Evolutionary conservation across 768 basidiomycete species (phyloP), one percentile per base, ranked within the genome.

Genomic region (Cubamyces lactineus): DNA sequence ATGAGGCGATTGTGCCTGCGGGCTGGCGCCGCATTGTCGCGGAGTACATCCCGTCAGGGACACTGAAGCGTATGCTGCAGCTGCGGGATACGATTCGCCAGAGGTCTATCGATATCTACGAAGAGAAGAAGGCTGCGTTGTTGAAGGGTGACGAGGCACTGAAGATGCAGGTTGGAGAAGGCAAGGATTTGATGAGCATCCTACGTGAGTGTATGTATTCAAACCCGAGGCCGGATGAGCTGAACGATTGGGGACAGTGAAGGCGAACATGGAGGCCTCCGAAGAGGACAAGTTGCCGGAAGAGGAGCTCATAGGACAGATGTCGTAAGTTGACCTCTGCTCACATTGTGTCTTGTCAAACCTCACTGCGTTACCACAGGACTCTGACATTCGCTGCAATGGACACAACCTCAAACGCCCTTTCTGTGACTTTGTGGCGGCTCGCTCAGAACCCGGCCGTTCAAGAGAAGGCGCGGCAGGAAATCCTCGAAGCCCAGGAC

Each of bases 1-100:
- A 82, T 2, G 80, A 59, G 26, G 41, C 49, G 9, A 34, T 59
- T 19, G 82, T 0, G 65, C 79, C 11, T 63, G 80, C 3, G 68
- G 69, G 24, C 74, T 82, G 59, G 69, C 82, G n/a, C 70, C 45
- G 61, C 42, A 5, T 46, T 21, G n/a, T 69, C 23, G 61, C 64
- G 23, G 54, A 57, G 6, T 3, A 39, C 23, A 19, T 68, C 0
- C 71, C 71, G 13, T 43, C 53, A 12, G 26, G 26, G 11, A 16
- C 43, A 2, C 26, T 67, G 26, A 61, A 64, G 53, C 57, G 34
- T 34, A 8, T 71, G 3, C 58, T 52, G 19, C 2, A 26, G 12
- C 40, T 67, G 1, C 42, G 54, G 2, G 66, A 68, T 12, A 59
- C 45, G 3, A 57, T 71, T 21, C 39, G 53, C n/a, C 16, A 16